Base-by-base conservation (phyloP, 2,329 filamentous ascomycete species). In the Microcyclospora pomicola region DNA sequence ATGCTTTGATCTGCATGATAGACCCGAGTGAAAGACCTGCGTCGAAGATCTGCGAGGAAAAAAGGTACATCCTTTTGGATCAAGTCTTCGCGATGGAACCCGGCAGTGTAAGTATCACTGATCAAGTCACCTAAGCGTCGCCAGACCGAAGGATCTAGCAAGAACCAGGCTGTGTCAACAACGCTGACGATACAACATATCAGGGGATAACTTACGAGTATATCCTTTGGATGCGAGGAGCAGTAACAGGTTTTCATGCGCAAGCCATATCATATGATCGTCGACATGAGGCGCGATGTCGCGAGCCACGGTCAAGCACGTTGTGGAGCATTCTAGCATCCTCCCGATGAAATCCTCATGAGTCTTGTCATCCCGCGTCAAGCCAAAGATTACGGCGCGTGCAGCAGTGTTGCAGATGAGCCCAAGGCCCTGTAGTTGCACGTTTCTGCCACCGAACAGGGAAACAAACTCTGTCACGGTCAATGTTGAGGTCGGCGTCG, bases 51-150 rank as follows among this genome's bases (percentile, higher is more conserved):
- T 12, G 45, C 42, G 15, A 51, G 41, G 27, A 46, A 51, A 30
- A 47, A 43, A 1, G 47, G 49, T 1, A 41, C 36, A n/a, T 40
- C 35, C 1, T 14, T 36, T 3, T 42, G 32, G n/a, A 39, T 38
- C n/a, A 33, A 35, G 2, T 40, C 31, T 24, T 51, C 49, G 15
- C 47, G 47, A 37, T 51, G 42, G 3, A 45, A 35, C 15, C 42
- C 47, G 10, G 44, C 31, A 5, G 40, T 82, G 50, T 85, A 88
- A 13, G 70, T 77, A 9, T 81, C 81, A 35, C 82, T 74, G 30
- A 73, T 73, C 14, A 87, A 59, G 50, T 85, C 71, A 0, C 82
- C 46, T 33, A 41, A 14, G 5, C 32, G 24, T 14, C 35, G 14
- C 37, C 42, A 47, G 2, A 47, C 44, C 9, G 30, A 31, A 5